Base-by-base conservation (phyloP, 1,139 yeast species). In the Debaryomycetaceae sp. region DNA sequence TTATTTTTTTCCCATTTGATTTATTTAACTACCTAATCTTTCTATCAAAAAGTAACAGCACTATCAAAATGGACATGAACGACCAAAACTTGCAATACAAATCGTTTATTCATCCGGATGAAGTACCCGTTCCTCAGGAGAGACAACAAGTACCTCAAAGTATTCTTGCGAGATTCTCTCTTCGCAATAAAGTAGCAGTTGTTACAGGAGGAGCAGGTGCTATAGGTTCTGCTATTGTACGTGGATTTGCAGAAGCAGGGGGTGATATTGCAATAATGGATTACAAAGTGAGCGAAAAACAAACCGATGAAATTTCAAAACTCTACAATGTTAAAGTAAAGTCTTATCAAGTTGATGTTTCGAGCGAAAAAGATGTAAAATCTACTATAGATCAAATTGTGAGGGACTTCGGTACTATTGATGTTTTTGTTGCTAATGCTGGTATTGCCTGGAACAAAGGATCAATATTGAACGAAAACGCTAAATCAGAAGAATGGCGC, bases 181-280 rank as follows among this genome's bases (percentile, higher is more conserved):
- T 87, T 46, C 85, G 83, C 69, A 95, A 95, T 16, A 87, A 86
- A 61, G 87, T 85, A 15, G 95, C 95, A 41, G 79, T 88, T n/a
- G 79, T 88, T 44, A 86, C 96, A 15, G 96, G 96, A 28, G 83
- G 94, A 3, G 83, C 94, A n/a, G 76, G 84, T 31, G 96, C 96
- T 19, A 88, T 88, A 52, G 96, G 96, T 9, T 74, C 67, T 49
- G 88, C 87, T 5, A 87, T 87, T 19, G 96, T 95, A 34, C 85
- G 81, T 56, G 94, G 89, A 0, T 87, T 71, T 55, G 91, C 94
- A 38, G 94, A 87, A 65, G 95, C 94, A 4, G 96, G 96, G 39
- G 96, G 95, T 8, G 88, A 86, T 50, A 84, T 88, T 34, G 92
- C 91, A 46, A 74, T 88, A 53, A 86, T 95, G 95, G 67, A 68